Evolutionary conservation across 257 asterid genomes (phyloP).

Genomic region (Forsythia viridissima): DNA sequence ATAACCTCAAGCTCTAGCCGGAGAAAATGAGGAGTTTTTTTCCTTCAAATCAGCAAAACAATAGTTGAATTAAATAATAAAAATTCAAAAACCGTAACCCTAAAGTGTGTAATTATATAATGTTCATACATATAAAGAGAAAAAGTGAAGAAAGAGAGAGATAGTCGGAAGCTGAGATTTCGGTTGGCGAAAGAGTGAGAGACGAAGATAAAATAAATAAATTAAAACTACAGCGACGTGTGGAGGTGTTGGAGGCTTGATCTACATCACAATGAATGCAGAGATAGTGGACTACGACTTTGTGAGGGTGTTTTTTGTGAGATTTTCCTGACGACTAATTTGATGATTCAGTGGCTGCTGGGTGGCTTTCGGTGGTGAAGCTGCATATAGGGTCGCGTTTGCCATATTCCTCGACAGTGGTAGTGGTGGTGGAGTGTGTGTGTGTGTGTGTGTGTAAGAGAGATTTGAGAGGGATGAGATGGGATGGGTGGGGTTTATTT

Average conservation of each 20-base stretch:
- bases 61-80: not conserved
- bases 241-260: not conserved
- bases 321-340: not conserved
- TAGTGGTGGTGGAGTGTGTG: no score
- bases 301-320: not conserved
- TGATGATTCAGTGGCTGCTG: no score
- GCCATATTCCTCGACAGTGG: no score
- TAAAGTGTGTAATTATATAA: not conserved
- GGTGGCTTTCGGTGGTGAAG: no score
- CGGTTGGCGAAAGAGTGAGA: not conserved
- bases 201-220: not conserved
- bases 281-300: not conserved
- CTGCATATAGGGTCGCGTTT: no score
- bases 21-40: not conserved
- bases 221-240: not conserved
- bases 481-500: no score
- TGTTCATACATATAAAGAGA: not conserved
- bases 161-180: not conserved
- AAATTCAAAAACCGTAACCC: not conserved
- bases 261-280: not conserved
- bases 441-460: no score
- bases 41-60: not conserved
- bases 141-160: not conserved
- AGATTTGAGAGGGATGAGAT: no score
- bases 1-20: constrained; percentile 1